phyloP scores from a whole-genome alignment of 1,284 basidiomycete species.

The Caloboletus firmus region DNA sequence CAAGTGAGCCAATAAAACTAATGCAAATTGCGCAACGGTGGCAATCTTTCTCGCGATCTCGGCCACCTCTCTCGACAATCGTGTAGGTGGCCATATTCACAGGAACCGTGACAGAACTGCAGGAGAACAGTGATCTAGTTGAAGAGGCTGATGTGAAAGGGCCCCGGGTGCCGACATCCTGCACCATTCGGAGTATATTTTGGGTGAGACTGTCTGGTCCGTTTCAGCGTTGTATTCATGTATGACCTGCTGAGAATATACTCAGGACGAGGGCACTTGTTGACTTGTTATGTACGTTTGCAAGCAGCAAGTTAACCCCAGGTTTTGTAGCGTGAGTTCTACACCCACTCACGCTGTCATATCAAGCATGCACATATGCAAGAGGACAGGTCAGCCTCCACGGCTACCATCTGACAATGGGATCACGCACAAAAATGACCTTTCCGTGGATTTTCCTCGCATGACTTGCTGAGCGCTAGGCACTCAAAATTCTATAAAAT shows the following conservation, averaged over 20 bases:
- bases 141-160: conserved; percentile 7
- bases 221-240: not conserved
- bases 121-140: conserved; percentile 6
- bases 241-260: not conserved
- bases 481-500: not conserved
- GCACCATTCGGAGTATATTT: not conserved
- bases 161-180: not conserved
- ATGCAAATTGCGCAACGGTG: too few species aligned
- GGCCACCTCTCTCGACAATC: too few species aligned
- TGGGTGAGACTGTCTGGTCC: not conserved
- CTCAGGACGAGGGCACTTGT: not conserved
- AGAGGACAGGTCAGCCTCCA: not conserved
- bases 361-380: not conserved
- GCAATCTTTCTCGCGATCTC: too few species aligned
- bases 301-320: not conserved
- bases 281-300: not conserved
- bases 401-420: not conserved
- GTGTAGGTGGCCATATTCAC: conserved; percentile 3
- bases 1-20: too few species aligned
- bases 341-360: not conserved
- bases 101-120: not conserved
- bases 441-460: not conserved
- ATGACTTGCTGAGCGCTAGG: not conserved
- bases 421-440: not conserved
- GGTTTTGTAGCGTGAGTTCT: not conserved